Evolutionary conservation across 2,329 filamentous ascomycete genomes (phyloP), one percentile per base, ranked within the genome.

Genomic region (Fusarium sacchari): DNA sequence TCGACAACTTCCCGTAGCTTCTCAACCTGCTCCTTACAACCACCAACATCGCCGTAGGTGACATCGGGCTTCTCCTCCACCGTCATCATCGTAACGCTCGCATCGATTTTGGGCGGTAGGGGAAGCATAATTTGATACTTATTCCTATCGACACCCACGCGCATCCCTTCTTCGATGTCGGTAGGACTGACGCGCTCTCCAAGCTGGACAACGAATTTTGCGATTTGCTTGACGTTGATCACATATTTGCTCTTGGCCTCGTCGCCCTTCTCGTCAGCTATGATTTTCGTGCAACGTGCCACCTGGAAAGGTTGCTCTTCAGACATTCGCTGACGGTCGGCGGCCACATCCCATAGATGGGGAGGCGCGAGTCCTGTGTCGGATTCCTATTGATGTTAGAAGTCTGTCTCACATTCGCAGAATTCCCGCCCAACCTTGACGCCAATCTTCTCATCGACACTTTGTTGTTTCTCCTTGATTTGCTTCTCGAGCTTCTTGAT

Each of bases 211-310:
- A 99, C 96, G 80, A 99, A 99, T 86, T 99, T 99, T 80, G 96
- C 96, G 80, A 99, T 99, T 84, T 99, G 96, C 88, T 99, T 99
- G 78, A 99, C 96, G 85, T 99, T 99, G 89, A 99, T 99, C 80
- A 99, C 95, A 87, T 99, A 99, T 91, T 98, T 99, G 90, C 93
- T 97, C 90, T 99, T 99, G 73, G 97, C 94, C 69, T 94, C 88
- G 82, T 98, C 95, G n/a, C 83, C 83, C 84, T 96, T 96, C 82
- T 97, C 95, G 81, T 98, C 96, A 70, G 95, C 92, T 78, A 99
- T 99, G 83, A 99, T 99, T 89, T 99, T 99, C 68, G 96, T 99
- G 88, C 96, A 99, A 80, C 96, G 90, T 75, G 96, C 96, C 73
- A 99, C 96, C 85, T 99, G 96, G 78, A 98, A 89, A 47, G 96